Base-by-base conservation (phyloP, 352 stramenopile species). In the Globisporangium orthogonon region DNA sequence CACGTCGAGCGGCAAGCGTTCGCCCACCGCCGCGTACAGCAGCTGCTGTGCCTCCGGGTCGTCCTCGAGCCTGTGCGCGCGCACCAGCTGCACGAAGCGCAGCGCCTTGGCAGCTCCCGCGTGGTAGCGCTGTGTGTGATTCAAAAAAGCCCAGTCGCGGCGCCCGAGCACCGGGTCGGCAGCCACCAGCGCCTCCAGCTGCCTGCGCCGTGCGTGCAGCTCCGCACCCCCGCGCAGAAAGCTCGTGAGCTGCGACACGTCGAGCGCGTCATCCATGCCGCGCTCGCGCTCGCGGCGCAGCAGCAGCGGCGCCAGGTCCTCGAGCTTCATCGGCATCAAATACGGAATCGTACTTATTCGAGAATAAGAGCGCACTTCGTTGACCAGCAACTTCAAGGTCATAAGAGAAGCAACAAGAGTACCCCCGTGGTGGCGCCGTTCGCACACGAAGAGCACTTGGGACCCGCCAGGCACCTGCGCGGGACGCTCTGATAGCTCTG, bases 1-100 rank as follows among this genome's bases (percentile, higher is more conserved):
- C 60, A 92, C 71, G 41, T 86, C 73, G 10, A 75, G 69, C 14
- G 57, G 61, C 31, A 69, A 49, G 2, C 71, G 69, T 47, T 89
- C 78, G 35, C 78, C 78, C 18, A 87, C 58, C 0, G 66, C 70
- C 2, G 28, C 37, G 60, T 80, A 80, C 29, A 78, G 30, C 29
- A 75, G 66, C 53, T 73, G 60, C 45, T 74, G 69, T 4, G 74
- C 70, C 18, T 35, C 60, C 1, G 58, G 54, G 57, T 78, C 65
- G 6, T 53, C 66, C 7, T 40, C 7, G 60, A 77, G 66, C 23
- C 33, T 44, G 18, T 66, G 59, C 41, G 74, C 57, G 23, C 70
- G 51, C 31, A 83, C 28, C 28, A 83, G 51, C 43, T 73, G 63
- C 7, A 78, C 64, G 45, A 70, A 83, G 56, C 70, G 41, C 48